These are phyloP conservation scores for Cucurbita maxima DNA, from an alignment of 306 rosid species.

Conservation along the genomic window DNA sequence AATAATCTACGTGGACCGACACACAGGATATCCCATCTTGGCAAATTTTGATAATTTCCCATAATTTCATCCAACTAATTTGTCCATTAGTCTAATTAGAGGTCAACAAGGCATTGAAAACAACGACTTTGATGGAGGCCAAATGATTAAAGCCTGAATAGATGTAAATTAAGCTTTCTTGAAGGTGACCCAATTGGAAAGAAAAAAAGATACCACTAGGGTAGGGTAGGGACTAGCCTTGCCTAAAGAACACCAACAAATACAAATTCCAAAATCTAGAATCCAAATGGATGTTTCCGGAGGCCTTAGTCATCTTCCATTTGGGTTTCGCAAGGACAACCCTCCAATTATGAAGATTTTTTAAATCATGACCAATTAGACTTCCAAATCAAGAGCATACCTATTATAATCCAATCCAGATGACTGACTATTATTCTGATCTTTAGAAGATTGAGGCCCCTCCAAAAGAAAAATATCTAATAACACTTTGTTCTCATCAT, in stretches of 20 bases:
- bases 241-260: neutral
- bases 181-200: neutral
- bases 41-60: neutral
- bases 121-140: neutral
- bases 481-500: neutral
- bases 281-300: neutral
- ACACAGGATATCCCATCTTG: neutral
- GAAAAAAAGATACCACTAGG: no score
- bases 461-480: conserved; percentile 1
- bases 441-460: neutral
- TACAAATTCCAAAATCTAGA: neutral
- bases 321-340: neutral
- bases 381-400: neutral
- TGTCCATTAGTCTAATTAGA: neutral
- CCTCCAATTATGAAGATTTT: neutral
- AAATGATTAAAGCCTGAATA: conserved; percentile 3
- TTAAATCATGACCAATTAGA: neutral
- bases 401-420: neutral
- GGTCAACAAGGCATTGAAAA: neutral
- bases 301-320: neutral
- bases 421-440: neutral
- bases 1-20: neutral
- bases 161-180: neutral
- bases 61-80: neutral
- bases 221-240: neutral